These are phyloP conservation scores for Rhodamnia rubescens DNA, from an alignment of 345 rosid species.

Conservation along the genomic window DNA sequence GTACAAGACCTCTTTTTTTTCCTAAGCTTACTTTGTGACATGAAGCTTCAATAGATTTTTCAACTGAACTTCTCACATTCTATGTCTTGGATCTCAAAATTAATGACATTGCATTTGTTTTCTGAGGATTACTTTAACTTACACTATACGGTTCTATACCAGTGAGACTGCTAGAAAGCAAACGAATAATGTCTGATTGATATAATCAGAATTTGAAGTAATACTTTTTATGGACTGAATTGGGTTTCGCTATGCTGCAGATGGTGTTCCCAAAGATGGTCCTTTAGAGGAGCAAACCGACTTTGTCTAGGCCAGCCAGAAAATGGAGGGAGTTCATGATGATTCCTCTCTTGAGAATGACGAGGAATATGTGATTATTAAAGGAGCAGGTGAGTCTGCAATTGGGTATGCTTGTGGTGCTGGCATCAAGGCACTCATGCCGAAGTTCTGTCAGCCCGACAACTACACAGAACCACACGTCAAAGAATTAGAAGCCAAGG, in stretches of 20 bases:
- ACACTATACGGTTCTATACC: neutral
- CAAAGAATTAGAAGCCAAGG: conserved; percentile 86
- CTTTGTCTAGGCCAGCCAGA: conserved; percentile 25
- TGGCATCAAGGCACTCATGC: conserved; percentile 73
- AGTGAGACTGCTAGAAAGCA: neutral
- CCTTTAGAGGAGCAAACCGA: conserved; percentile 19
- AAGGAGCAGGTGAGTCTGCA: conserved; percentile 66
- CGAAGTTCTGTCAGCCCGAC: conserved; percentile 66
- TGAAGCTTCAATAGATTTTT: neutral
- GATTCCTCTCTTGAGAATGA: conserved; percentile 29
- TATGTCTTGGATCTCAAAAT: neutral
- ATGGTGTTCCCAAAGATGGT: conserved; percentile 22
- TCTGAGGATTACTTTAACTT: too few relatives aligned
- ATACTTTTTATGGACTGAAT: neutral
- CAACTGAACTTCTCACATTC: neutral
- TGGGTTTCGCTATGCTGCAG: conserved; percentile 7
- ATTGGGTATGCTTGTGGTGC: conserved; percentile 62
- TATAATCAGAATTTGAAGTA: neutral
- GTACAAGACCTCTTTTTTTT: neutral
- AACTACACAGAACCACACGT: conserved; percentile 80
- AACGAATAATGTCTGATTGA: neutral
- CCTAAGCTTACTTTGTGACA: neutral
- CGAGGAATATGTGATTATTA: conserved; percentile 30
- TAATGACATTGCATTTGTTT: neutral
- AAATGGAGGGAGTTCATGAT: conserved; percentile 33